Base-by-base conservation (phyloP, 345 rosid species). In the Kandelia obovata region DNA sequence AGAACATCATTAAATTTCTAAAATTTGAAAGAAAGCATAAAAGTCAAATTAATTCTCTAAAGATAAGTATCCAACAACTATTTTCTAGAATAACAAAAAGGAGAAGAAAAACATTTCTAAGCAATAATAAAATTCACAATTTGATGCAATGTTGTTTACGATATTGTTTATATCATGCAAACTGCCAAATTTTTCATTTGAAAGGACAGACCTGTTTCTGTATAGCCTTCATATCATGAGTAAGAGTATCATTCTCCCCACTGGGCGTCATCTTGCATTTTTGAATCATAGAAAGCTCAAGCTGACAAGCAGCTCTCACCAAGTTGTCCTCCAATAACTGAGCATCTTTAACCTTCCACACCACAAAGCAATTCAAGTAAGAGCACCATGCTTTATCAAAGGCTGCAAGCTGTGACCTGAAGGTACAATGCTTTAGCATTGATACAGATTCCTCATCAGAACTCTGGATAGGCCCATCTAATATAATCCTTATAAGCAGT, bases 341-440 rank as follows among this genome's bases (percentile, higher is more conserved):
- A 19, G 99, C 99, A 80, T 96, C 99, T 81, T 89, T 92, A 59
- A 90, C 96, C 78, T 96, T 96, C 99, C 99, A 96, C 79, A 81
- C 89, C 62, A 84, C 99, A 84, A 96, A 96, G 56, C 87, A 85
- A 75, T 86, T 92, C 82, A 96, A 69, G 72, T 87, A 96, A 59
- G 81, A 78, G 67, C 91, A 88, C 98, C 98, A 96, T 21, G 92
- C 89, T 79, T 80, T 88, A 77, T 96, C 99, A 77, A 96, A 92
- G 19, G 83, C 78, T 9, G 81, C 83, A 71, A 92, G 83, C 84
- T 96, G 98, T 51, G 86, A 80, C 75, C 90, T 85, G 76, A 92
- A 75, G 65, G 94, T 92, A 74, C 84, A 80, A 27, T 78, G 87
- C 59, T 79, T 85, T n/a, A 83, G 67, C 47, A 69, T 65, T 58